Base-by-base conservation (phyloP, 441 rosid species). In the Heliophila coronopifolia region DNA sequence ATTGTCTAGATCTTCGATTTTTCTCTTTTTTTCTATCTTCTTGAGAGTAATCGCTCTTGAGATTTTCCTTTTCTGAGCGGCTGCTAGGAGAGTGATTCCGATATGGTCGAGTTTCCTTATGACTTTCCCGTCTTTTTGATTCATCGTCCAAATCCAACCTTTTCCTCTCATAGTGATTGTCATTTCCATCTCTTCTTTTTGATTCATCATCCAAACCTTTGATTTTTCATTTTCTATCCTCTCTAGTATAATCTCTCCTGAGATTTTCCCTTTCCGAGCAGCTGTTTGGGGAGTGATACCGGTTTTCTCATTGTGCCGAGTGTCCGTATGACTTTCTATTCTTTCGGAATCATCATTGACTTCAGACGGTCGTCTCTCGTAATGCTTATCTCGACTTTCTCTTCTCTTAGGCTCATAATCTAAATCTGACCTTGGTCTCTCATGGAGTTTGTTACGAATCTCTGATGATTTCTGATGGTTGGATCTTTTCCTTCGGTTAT, bases 1-100 rank as follows among this genome's bases (percentile, higher is more conserved):
- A 7, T 22, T 67, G 41, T 61, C 71, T 41, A 67, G 19, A 63
- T 67, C 68, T 41, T 78, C 74, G 26, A 12, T 40, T 32, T 72
- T 66, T 63, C 66, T 68, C 64, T 20, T 20, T 4, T 20, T 57
- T 61, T 12, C 44, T 42, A 22, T 58, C 46, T 58, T 70, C 65
- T 42, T 32, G 69, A 50, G 22, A 61, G 50, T 59, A 68, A 35
- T n/a, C n/a, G n/a, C 40, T 35, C 64, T 58, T 53, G 16, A 41
- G 50, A 58, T 32, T 48, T 59, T 55, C 69, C 41, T 46, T 39
- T 16, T 59, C 65, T 13, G 52, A 11, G 7, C 43, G 50, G 13
- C 49, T 16, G 33, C 23, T 18, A 3, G 81, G 68, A 33, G 73
- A 67, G 35, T 3, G 59, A 19, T 73, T 71, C 15, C 61, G 46